phyloP scores from a whole-genome alignment of 495 filamentous ascomycete genomes.

The Xylaria cubensis region DNA sequence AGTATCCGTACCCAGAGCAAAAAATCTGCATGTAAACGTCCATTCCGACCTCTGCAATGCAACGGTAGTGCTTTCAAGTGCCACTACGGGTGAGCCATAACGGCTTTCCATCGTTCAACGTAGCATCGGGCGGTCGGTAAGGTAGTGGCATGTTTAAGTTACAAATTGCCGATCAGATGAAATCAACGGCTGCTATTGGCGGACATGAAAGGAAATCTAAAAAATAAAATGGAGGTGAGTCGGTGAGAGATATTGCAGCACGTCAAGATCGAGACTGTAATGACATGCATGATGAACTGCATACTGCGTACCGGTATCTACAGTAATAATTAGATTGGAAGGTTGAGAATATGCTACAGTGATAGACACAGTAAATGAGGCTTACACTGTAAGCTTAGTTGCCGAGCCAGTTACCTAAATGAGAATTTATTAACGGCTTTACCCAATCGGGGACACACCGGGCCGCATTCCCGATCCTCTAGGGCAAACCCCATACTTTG shows the following conservation, averaged over 20 bases:
- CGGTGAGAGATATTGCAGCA: background rate
- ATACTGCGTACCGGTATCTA: background rate
- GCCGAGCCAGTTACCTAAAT: constrained; percentile 15
- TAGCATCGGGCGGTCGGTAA: background rate
- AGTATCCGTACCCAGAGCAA: background rate
- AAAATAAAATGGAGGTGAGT: background rate
- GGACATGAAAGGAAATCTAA: background rate
- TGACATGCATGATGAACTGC: constrained; percentile 11
- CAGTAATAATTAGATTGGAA: background rate
- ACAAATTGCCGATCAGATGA: constrained; percentile 9
- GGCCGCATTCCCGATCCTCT: constrained; percentile 25
- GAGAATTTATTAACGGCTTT: constrained; percentile 12
- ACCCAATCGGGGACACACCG: constrained; percentile 16
- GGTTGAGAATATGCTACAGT: background rate
- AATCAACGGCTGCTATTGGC: background rate
- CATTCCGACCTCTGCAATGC: background rate
- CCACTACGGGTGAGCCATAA: background rate
- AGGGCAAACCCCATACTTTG: background rate
- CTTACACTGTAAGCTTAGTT: background rate
- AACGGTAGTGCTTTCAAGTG: background rate
- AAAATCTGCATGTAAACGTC: background rate
- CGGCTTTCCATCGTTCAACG: background rate
- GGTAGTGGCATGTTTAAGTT: background rate
- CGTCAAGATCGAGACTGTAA: constrained; percentile 4
- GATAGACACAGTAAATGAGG: background rate